These are phyloP conservation scores for Sherardia arvensis DNA, from an alignment of 257 asterid species.

Conservation along the genomic window DNA sequence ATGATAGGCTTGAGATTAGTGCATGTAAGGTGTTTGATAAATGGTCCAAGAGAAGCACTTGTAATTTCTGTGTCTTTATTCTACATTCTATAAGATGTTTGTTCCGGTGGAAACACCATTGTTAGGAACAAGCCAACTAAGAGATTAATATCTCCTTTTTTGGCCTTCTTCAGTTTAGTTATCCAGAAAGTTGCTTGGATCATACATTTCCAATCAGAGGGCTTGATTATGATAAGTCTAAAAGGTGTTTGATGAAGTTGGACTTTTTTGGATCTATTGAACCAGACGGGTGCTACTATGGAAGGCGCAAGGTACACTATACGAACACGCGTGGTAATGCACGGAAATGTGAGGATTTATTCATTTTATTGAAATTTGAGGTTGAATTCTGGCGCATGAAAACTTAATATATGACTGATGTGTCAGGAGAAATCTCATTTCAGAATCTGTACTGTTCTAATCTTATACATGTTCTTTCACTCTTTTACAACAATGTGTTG, in stretches of 20 bases:
- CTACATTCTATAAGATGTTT: no score
- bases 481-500: neutral
- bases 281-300: constrained; percentile 94
- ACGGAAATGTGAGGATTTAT: neutral
- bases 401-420: neutral
- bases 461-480: neutral
- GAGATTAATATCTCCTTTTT: neutral
- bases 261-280: constrained; percentile 97
- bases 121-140: no score
- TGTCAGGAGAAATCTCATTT: neutral
- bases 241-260: constrained; percentile 84
- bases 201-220: constrained; percentile 91
- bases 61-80: no score
- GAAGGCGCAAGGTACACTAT: constrained; percentile 68
- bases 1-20: no score
- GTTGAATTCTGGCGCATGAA: neutral
- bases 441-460: neutral
- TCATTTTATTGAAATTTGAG: neutral
- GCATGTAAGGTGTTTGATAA: no score
- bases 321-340: neutral
- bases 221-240: constrained; percentile 74
- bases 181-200: constrained; percentile 76
- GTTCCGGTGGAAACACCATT: no score
- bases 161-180: constrained; percentile 54
- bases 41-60: no score